Base-by-base conservation (phyloP, 768 basidiomycete species). In the Mrakia blollopis region DNA sequence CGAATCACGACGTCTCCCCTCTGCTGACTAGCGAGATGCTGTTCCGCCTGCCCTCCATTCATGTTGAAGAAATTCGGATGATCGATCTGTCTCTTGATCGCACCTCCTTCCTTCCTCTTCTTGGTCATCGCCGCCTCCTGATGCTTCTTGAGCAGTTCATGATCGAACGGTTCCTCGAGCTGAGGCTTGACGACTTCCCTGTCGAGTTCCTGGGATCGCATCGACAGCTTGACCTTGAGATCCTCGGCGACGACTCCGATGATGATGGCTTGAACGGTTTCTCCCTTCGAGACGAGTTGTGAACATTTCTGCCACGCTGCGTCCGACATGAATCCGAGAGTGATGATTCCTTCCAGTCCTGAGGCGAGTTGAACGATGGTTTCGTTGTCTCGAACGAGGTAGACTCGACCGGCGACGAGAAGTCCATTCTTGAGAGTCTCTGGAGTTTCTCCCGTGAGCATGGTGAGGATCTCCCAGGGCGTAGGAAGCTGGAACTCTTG, bases 41-140 rank as follows among this genome's bases (percentile, higher is more conserved):
- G 87, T 84, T 98, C 97, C 1, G 97, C 95, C 80, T 97, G 91
- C 21, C 87, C 85, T 10, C 92, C 89, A 79, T 93, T 95, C 86
- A 96, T 90, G 81, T 97, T 93, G 82, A 95, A 92, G 88, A 98
- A 99, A 83, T 96, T 94, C 2, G 96, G 97, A 83, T 99, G 97
- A 83, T 98, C 94, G 85, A 99, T 92, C 73, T 96, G 89, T 35
- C 96, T 87, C 78, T 93, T 88, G 50, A 89, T 88, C 78, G 88
- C 87, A 80, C 92, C 91, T 13, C 89, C 90, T 81, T 93, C 91
- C 1, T 92, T 89, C 67, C 92, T 87, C 85, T 93, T 95, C 79
- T 50, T 68, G 7, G 47, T 23, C 32, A 32, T 14, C 41, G 65
- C 25, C 11, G 63, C 72, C 61, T 78, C 30, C n/a, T 74, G 76